Evolutionary conservation across 148 eudicot species (phyloP), one percentile per base, ranked within the genome.

Genomic region (Nyssa sinensis): DNA sequence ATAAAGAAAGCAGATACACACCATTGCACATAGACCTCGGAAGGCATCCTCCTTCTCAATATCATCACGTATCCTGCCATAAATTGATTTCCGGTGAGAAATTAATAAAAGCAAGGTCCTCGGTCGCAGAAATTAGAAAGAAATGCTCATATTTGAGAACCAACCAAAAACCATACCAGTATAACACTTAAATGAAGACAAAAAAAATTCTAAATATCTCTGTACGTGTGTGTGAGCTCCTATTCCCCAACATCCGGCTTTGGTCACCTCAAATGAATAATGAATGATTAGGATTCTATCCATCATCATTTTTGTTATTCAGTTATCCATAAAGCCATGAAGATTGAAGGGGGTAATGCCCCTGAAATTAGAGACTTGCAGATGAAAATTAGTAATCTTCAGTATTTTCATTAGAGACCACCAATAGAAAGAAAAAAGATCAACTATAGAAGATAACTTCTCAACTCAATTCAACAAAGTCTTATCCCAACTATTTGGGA

Each of bases 11-110:
- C 17, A 77, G 64, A 41, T 61, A 44, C 78, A 75, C 71, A 95
- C 98, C 94, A 92, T 72, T n/a, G 98, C 96, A 75, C 97, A 95
- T 88, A 95, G 84, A 80, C 98, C 98, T 72, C 96, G 91, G 83
- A 95, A 95, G 34, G 98, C 98, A 67, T 95, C 98, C 84, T 95
- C 98, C 80, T 95, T 95, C 80, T 95, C 98, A 29, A 92, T 76
- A 77, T 92, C 98, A 77, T 95, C 98, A 21, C 98, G 97, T 66
- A 95, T 92, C 94, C 98, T 95, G 89, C 76, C 81, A 87, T 31
- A 79, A 76, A 53, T 64, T 30, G 32, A 19, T 19, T 1, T 29
- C 4, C n/a, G 14, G 57, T 77, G 64, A 71, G 13, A 55, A 2
- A 14, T 19, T n/a, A 55, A 7, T n/a, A 11, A 21, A 55, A 21